Percentiles rank a stretch among this genome's conserved stretches.
Evolutionary conservation across 805 yeast genomes (phyloP).

Genomic region (Candida sanyiensis): DNA sequence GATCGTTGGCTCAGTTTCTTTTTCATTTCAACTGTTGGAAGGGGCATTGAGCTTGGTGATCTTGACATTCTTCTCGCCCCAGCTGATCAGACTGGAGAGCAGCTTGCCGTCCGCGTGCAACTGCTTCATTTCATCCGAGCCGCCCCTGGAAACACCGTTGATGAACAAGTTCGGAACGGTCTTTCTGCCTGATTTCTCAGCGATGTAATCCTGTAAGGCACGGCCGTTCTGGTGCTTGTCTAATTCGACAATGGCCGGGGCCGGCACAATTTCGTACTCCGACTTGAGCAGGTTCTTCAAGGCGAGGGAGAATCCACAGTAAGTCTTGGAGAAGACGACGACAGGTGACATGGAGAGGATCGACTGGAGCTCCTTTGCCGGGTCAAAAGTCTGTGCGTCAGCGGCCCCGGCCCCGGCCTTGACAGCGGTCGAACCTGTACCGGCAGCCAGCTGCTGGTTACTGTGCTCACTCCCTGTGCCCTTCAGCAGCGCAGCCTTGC

Average conservation of each 20-base stretch:
- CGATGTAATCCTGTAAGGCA: constrained; percentile 69
- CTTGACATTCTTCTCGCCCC: constrained; percentile 54
- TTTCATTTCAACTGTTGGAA: constrained; percentile 35
- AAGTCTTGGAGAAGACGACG: constrained; percentile 46
- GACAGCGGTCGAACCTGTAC: too few species aligned
- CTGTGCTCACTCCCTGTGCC: constrained; percentile 1
- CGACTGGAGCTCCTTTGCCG: constrained; percentile 47
- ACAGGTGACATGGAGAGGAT: constrained; percentile 61
- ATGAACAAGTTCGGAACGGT: constrained; percentile 91
- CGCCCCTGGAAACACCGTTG: constrained; percentile 75
- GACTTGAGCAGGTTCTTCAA: constrained; percentile 61
- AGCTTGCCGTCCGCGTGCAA: constrained; percentile 56
- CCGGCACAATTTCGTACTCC: constrained; percentile 67
- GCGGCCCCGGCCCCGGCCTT: constrained; percentile 3
- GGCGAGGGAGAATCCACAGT: constrained; percentile 72
- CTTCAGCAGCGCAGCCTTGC: constrained; percentile 6
- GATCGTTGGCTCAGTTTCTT: neutral
- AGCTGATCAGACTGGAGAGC: constrained; percentile 43
- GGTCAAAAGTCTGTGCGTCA: constrained; percentile 32
- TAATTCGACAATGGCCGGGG: constrained; percentile 69
- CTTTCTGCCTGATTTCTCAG: constrained; percentile 60
- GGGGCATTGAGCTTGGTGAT: constrained; percentile 50
- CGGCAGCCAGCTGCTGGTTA: too few species aligned
- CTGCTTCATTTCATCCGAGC: constrained; percentile 71
- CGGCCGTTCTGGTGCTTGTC: constrained; percentile 75